Percentiles rank a stretch among this genome's conserved stretches.
Evolutionary conservation across 2,329 filamentous ascomycete species (phyloP).

Genomic region (Massarina eburnea): DNA sequence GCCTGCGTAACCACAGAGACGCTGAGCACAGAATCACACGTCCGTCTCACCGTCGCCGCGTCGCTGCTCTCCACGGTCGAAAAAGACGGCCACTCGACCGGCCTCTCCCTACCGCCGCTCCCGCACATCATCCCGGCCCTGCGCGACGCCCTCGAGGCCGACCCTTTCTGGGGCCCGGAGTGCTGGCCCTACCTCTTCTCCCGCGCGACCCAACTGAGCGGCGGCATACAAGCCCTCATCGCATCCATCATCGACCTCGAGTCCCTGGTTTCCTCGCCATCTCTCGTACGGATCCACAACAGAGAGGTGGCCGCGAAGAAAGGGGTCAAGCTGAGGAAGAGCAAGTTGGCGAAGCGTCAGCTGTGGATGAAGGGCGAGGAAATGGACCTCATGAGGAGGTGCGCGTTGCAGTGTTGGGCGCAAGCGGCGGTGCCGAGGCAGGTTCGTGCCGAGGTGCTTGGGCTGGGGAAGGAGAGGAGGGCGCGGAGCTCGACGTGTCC

Average conservation of each 20-base stretch:
- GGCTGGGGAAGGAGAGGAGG: constrained; percentile 18
- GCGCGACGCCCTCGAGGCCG: constrained; percentile 41
- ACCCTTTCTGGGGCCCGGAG: constrained; percentile 49
- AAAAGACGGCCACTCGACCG: constrained; percentile 9
- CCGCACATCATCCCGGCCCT: constrained; percentile 47
- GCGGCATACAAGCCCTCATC: constrained; percentile 51
- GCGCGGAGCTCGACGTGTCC: constrained; percentile 37
- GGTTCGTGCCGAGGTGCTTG: constrained; percentile 26
- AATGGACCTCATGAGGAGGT: constrained; percentile 44
- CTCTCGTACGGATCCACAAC: constrained; percentile 4
- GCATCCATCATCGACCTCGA: constrained; percentile 47
- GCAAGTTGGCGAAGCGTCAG: constrained; percentile 51
- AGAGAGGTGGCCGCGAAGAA: constrained; percentile 16
- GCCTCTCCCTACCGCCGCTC: constrained; percentile 29
- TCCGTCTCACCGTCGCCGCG: constrained; percentile 51
- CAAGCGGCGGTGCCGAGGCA: constrained; percentile 29
- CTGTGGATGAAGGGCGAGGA: constrained; percentile 47
- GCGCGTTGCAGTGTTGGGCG: constrained; percentile 48
- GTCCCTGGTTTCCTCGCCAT: constrained; percentile 41
- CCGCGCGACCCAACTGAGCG: constrained; percentile 46
- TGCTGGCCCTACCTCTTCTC: constrained; percentile 48
- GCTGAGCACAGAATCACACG: constrained; percentile 50
- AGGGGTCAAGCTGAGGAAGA: constrained; percentile 37
- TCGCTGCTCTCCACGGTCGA: constrained; percentile 46
- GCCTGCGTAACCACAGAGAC: constrained; percentile 49